phyloP scores from a whole-genome alignment of 495 filamentous ascomycete species.

The Penicillium parvum region DNA sequence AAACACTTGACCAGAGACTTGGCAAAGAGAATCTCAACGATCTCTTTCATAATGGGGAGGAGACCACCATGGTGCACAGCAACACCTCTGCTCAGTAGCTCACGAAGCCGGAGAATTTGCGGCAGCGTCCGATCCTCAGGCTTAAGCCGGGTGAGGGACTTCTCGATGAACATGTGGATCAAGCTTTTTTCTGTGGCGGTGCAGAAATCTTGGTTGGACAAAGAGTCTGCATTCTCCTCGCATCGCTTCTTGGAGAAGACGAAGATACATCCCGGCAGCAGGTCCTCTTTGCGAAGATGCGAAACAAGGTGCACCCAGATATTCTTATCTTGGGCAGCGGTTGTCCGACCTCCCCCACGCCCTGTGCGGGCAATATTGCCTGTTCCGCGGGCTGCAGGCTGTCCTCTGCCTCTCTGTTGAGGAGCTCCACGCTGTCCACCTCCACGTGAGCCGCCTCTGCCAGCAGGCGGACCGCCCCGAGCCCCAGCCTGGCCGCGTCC shows the following conservation, averaged over 20 bases:
- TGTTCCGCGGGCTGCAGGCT: constrained; percentile 53
- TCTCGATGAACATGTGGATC: constrained; percentile 96
- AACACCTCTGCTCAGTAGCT: constrained; percentile 81
- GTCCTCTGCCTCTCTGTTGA: constrained; percentile 52
- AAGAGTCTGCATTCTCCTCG: constrained; percentile 92
- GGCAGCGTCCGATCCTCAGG: constrained; percentile 84
- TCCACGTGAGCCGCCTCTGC: constrained; percentile 27
- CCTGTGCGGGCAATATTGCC: constrained; percentile 88
- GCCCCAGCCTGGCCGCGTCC: constrained; percentile 35
- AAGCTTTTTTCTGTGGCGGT: constrained; percentile 90
- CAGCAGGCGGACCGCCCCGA: constrained; percentile 18
- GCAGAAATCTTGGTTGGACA: constrained; percentile 91
- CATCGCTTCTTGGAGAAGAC: constrained; percentile 98
- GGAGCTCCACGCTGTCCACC: constrained; percentile 45
- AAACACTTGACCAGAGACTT: constrained; percentile 92
- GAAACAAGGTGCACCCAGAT: constrained; percentile 96
- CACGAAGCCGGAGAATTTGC: constrained; percentile 82
- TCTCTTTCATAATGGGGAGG: constrained; percentile 94
- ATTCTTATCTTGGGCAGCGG: constrained; percentile 87
- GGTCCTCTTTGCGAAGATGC: constrained; percentile 76
- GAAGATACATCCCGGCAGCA: constrained; percentile 92
- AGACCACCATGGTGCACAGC: constrained; percentile 96
- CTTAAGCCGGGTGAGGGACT: constrained; percentile 87
- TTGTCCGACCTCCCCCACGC: constrained; percentile 76
- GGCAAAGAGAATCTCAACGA: constrained; percentile 95